Evolutionary conservation across 139 green algal genomes (phyloP).

Genomic region (Eudorina sp.): DNA sequence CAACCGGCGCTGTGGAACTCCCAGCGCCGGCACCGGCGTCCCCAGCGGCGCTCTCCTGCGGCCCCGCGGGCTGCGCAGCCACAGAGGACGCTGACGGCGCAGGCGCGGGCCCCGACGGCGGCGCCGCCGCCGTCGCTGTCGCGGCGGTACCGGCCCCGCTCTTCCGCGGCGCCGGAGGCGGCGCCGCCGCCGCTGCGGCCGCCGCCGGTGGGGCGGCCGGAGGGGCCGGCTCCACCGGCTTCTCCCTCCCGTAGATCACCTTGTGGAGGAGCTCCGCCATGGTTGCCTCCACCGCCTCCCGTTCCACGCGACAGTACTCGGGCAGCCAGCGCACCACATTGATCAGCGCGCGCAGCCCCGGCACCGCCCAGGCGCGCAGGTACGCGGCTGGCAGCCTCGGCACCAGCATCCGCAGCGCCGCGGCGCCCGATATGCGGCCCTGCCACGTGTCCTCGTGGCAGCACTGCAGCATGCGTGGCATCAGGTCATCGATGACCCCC

Average conservation of each 20-base stretch:
- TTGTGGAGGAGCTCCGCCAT: constrained; percentile 61
- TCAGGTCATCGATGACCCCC: constrained; percentile 83
- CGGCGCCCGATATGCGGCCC: constrained; percentile 82
- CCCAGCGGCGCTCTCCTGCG: background rate
- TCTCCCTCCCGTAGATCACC: constrained; percentile 46
- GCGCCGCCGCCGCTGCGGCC: background rate
- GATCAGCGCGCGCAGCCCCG: constrained; percentile 76
- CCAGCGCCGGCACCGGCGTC: background rate
- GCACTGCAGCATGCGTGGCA: constrained; percentile 86
- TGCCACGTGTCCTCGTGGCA: constrained; percentile 92
- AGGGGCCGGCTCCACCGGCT: background rate
- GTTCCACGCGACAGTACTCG: constrained; percentile 73
- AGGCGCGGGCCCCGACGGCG: background rate
- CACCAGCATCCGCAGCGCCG: constrained; percentile 74
- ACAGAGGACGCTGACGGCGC: background rate
- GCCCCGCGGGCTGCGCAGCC: background rate
- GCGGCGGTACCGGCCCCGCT: background rate
- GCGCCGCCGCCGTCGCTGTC: background rate
- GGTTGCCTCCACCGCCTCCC: constrained; percentile 64
- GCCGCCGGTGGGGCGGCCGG: background rate
- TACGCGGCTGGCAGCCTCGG: constrained; percentile 65
- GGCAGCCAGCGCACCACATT: constrained; percentile 83
- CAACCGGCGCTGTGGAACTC: background rate
- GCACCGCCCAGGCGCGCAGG: constrained; percentile 58
- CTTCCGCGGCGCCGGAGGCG: background rate